Percentiles rank a stretch among this genome's conserved stretches.
These are phyloP conservation scores for Termitomyces sp. DNA, from an alignment of 768 basidiomycete species.

Conservation along the genomic window DNA sequence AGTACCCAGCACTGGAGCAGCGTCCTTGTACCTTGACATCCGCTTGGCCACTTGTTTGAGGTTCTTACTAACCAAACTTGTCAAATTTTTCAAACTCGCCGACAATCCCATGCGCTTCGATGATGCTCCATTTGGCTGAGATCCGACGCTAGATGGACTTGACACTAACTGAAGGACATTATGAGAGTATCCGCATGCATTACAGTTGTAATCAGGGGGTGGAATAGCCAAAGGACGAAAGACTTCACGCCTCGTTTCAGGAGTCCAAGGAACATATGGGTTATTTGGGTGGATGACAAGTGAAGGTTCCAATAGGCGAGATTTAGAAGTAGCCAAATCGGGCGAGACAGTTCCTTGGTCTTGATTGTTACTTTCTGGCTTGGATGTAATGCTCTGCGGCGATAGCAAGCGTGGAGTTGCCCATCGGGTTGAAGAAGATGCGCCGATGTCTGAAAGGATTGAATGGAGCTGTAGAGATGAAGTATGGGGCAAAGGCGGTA, in stretches of 20 bases:
- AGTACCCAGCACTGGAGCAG: neutral
- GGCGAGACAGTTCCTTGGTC: neutral
- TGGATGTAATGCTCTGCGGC: neutral
- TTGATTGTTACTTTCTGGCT: neutral
- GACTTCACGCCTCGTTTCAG: conserved; percentile 35
- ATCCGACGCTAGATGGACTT: neutral
- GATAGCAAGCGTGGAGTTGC: conserved; percentile 6
- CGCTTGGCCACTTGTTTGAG: conserved; percentile 18
- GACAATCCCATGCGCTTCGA: conserved; percentile 19
- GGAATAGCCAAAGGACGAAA: conserved; percentile 33
- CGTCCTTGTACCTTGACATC: conserved; percentile 17
- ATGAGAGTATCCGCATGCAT: conserved; percentile 27
- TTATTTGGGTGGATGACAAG: conserved; percentile 45
- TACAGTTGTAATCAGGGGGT: conserved; percentile 25
- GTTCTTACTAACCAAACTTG: conserved; percentile 19
- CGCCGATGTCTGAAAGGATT: conserved; percentile 23
- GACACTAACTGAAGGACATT: conserved; percentile 17
- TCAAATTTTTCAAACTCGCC: conserved; percentile 26
- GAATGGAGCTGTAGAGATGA: conserved; percentile 34
- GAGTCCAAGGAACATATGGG: conserved; percentile 50
- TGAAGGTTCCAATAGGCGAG: conserved; percentile 13
- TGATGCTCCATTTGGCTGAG: neutral
- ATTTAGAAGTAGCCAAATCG: neutral
- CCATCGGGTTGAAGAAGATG: conserved; percentile 10
- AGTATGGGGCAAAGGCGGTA: conserved; percentile 28